Conservation (phyloP, 257 asterid genomes). For the Agastache rugosa region DNA sequence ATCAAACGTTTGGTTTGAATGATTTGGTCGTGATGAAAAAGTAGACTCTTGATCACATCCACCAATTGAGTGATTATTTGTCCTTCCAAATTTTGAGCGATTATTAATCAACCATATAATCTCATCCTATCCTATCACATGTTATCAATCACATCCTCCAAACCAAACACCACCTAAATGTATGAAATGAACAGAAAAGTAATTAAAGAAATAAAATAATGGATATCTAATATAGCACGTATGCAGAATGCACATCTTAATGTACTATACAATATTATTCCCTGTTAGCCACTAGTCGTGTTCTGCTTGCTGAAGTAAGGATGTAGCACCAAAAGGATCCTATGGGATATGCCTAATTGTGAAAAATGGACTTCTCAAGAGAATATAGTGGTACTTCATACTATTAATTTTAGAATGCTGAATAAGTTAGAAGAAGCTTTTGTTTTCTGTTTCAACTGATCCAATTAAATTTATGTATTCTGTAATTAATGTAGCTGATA, state of each 20-base stretch:
- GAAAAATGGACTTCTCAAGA: background rate
- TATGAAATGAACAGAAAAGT: background rate
- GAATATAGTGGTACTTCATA: background rate
- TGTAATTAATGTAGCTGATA: background rate
- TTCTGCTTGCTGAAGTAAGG: background rate
- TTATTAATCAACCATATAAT: no score
- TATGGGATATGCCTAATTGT: background rate
- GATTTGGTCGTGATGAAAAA: no score
- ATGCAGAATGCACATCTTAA: background rate
- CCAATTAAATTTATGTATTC: background rate
- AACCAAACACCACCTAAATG: no score
- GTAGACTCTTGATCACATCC: no score
- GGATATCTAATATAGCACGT: no score
- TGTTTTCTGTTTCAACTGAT: background rate
- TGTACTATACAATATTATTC: background rate
- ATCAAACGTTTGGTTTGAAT: no score
- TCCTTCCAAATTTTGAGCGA: no score
- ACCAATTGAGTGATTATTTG: no score
- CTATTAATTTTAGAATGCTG: background rate
- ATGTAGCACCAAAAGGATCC: background rate
- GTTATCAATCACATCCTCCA: no score
- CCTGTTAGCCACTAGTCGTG: conserved; percentile 1
- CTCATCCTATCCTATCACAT: no score
- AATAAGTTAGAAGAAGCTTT: background rate
- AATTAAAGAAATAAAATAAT: background rate